phyloP scores from a whole-genome alignment of 2,329 filamentous ascomycete genomes.

The Aspergillus brunneoviolaceus region DNA sequence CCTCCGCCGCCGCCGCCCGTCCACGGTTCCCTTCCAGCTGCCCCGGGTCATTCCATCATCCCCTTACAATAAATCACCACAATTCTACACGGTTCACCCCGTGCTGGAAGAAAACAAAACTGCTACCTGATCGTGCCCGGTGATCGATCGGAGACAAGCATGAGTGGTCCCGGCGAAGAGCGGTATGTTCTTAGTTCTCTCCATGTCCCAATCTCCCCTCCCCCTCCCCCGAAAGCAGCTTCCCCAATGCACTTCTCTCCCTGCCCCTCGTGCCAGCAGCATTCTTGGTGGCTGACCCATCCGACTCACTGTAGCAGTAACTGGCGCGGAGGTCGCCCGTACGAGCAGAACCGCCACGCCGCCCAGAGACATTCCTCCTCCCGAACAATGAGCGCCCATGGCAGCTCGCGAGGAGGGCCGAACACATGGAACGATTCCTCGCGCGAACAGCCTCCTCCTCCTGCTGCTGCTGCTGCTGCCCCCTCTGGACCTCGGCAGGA shows the following conservation, averaged over 20 bases:
- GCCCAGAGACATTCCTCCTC: conserved; percentile 37
- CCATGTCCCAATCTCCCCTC: neutral
- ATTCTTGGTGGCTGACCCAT: neutral
- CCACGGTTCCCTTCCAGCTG: neutral
- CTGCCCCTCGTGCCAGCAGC: neutral
- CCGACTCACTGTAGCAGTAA: conserved; percentile 19
- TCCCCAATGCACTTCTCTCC: neutral
- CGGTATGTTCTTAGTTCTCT: conserved; percentile 28
- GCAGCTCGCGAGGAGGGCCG: conserved; percentile 31
- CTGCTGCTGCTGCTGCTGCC: neutral
- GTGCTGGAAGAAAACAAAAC: neutral
- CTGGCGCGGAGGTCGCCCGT: conserved; percentile 42
- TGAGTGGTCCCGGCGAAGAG: conserved; percentile 40
- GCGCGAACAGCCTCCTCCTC: conserved; percentile 18
- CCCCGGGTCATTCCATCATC: neutral
- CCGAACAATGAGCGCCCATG: conserved; percentile 35
- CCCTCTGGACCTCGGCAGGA: conserved; percentile 29
- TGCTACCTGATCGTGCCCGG: neutral
- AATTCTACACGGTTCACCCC: neutral
- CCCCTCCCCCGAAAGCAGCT: neutral
- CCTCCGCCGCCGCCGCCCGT: neutral
- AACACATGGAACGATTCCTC: conserved; percentile 30
- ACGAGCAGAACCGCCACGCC: conserved; percentile 37
- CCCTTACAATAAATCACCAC: neutral
- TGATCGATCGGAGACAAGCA: conserved; percentile 21